These are phyloP conservation scores for Phytophthora pinifolia DNA, from an alignment of 352 stramenopile species.

Conservation along the genomic window DNA sequence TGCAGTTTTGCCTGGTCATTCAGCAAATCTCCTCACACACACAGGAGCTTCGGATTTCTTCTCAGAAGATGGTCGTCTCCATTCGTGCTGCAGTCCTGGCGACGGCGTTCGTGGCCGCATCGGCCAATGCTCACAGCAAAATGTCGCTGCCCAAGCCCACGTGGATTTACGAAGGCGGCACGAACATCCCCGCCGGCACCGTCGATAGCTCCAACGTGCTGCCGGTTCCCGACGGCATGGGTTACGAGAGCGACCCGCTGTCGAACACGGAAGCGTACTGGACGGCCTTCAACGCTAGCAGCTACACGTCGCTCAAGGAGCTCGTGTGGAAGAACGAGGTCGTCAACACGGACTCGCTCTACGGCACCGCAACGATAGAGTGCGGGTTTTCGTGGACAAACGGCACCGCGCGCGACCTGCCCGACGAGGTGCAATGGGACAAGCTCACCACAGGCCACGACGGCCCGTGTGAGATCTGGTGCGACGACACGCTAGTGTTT, in stretches of 20 bases:
- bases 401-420: slow-evolving; percentile 33
- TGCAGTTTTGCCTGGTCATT: not conserved
- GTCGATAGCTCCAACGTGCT: slow-evolving; percentile 34
- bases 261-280: slow-evolving; percentile 37
- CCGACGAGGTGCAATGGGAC: slow-evolving; percentile 42
- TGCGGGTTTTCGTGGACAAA: slow-evolving; percentile 43
- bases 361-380: slow-evolving; percentile 33
- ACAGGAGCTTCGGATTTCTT: slow-evolving; percentile 3
- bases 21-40: slow-evolving; percentile 11
- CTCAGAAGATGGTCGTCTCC: slow-evolving; percentile 13
- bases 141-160: slow-evolving; percentile 36
- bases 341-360: slow-evolving; percentile 36
- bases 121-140: slow-evolving; percentile 29
- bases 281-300: slow-evolving; percentile 38
- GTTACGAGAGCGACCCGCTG: slow-evolving; percentile 29
- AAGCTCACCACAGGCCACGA: slow-evolving; percentile 38
- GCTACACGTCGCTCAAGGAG: slow-evolving; percentile 52
- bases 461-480: slow-evolving; percentile 57
- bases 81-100: slow-evolving; percentile 5
- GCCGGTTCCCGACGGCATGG: slow-evolving; percentile 25
- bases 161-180: slow-evolving; percentile 29
- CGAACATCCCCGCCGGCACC: slow-evolving; percentile 27
- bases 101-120: slow-evolving; percentile 14
- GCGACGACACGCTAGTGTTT: slow-evolving; percentile 44
- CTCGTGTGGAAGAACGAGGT: slow-evolving; percentile 34